These are phyloP conservation scores for Magnaporthiopsis incrustans DNA, from an alignment of 2,329 filamentous ascomycete species.

Conservation along the genomic window DNA sequence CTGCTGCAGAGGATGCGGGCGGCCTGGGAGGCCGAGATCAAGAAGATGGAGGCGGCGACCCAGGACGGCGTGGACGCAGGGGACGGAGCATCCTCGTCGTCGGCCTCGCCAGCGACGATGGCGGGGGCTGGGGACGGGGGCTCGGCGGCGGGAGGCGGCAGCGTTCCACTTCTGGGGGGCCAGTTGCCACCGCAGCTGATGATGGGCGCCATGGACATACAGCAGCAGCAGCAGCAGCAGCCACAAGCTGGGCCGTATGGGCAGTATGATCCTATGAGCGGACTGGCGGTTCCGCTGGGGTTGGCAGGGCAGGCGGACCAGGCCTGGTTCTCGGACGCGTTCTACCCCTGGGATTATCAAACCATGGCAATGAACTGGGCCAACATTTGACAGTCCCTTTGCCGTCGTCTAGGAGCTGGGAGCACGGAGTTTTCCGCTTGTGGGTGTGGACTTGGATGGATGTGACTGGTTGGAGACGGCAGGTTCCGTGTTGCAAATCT, in stretches of 20 bases:
- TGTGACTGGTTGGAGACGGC: too few relatives aligned
- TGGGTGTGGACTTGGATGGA: background rate
- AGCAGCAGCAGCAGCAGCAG: background rate
- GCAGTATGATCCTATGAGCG: background rate
- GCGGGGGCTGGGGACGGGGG: too few relatives aligned
- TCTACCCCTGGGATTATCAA: background rate
- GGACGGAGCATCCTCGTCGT: background rate
- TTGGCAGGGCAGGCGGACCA: background rate
- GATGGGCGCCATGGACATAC: background rate
- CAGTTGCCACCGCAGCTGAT: background rate
- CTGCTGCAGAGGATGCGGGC: background rate
- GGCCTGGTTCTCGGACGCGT: background rate
- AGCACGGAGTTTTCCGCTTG: background rate
- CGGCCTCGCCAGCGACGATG: background rate
- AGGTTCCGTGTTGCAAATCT: background rate
- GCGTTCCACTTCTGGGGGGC: background rate
- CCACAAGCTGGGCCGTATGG: background rate
- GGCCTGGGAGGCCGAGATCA: conserved; percentile 1
- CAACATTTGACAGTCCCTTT: background rate
- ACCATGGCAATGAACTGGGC: background rate
- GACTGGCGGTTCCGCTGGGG: background rate
- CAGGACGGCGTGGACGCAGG: background rate
- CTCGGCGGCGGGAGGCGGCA: background rate
- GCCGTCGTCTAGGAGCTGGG: too few relatives aligned
- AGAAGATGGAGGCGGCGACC: background rate